Conservation (phyloP, 1,139 yeast genomes). For the Geotrichum carabidarum region DNA sequence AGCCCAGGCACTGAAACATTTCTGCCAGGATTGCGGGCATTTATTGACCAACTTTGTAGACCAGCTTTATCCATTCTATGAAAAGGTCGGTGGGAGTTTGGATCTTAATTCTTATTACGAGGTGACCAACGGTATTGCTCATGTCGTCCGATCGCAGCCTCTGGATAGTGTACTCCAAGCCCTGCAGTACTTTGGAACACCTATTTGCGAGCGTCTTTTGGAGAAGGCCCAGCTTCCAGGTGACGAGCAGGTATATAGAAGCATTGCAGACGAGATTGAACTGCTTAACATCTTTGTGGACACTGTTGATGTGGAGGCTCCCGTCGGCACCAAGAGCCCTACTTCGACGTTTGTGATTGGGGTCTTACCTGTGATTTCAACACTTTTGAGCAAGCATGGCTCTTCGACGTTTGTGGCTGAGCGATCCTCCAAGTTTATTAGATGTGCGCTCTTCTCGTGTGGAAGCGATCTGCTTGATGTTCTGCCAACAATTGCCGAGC, state of each 20-base stretch:
- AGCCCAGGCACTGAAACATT: constrained; percentile 88
- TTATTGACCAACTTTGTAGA: constrained; percentile 65
- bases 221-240: constrained; percentile 28
- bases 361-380: constrained; percentile 55
- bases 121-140: constrained; percentile 85
- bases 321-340: constrained; percentile 44
- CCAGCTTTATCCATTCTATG: constrained; percentile 72
- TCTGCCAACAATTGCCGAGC: constrained; percentile 58
- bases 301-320: constrained; percentile 40
- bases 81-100: constrained; percentile 50
- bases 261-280: constrained; percentile 73
- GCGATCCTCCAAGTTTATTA: constrained; percentile 62
- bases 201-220: constrained; percentile 52
- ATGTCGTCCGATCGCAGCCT: constrained; percentile 62
- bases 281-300: constrained; percentile 65
- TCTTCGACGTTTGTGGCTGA: constrained; percentile 61
- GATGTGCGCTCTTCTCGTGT: constrained; percentile 63
- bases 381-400: constrained; percentile 52
- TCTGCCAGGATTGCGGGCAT: constrained; percentile 83
- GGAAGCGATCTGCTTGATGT: constrained; percentile 59
- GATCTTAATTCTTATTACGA: constrained; percentile 72
- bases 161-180: constrained; percentile 42
- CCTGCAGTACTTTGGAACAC: constrained; percentile 59
- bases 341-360: constrained; percentile 54
- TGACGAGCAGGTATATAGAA: constrained; percentile 41